phyloP scores from a whole-genome alignment of 2,329 filamentous ascomycete genomes.

The Lasiodiplodia theobromae region DNA sequence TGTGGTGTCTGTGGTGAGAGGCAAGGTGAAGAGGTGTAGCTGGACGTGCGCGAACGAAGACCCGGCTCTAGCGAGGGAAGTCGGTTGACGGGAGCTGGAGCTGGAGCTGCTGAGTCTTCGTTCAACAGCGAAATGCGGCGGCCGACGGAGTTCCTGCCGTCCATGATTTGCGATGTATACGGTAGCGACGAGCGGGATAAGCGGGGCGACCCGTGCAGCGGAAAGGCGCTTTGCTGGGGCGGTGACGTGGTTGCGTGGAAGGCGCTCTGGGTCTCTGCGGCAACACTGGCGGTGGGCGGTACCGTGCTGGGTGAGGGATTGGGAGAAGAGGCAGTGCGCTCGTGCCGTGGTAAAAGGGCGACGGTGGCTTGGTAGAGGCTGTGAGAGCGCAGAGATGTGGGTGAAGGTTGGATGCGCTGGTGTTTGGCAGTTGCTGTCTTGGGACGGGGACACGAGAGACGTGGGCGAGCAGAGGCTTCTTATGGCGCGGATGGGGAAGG shows the following conservation, averaged over 20 bases:
- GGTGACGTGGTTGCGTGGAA: constrained; percentile 14
- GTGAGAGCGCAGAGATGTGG: constrained; percentile 1
- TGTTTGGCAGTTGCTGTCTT: constrained; percentile 6
- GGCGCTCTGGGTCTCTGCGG: constrained; percentile 23
- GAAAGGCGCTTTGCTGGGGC: constrained; percentile 11
- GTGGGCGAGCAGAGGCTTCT: constrained; percentile 26
- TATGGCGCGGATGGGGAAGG: constrained; percentile 26
- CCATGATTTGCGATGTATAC: constrained; percentile 45
- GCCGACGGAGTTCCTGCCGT: constrained; percentile 59
- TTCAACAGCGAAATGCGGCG: constrained; percentile 60
- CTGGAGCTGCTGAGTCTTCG: constrained; percentile 45
- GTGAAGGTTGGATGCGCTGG: not conserved
- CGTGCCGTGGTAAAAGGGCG: constrained; percentile 3
- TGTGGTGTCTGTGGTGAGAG: constrained; percentile 56
- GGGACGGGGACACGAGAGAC: constrained; percentile 8
- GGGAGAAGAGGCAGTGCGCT: constrained; percentile 9
- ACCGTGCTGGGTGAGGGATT: not conserved
- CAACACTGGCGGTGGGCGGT: not conserved
- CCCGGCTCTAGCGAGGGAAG: constrained; percentile 44
- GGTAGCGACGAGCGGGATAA: constrained; percentile 18
- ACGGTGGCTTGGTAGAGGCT: not conserved
- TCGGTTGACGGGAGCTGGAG: constrained; percentile 41
- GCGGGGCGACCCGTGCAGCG: constrained; percentile 22
- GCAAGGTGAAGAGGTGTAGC: constrained; percentile 55
- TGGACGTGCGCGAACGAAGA: constrained; percentile 50